These are phyloP conservation scores for Collybiopsis confluens DNA, from an alignment of 768 basidiomycete genomes.

Conservation along the genomic window DNA sequence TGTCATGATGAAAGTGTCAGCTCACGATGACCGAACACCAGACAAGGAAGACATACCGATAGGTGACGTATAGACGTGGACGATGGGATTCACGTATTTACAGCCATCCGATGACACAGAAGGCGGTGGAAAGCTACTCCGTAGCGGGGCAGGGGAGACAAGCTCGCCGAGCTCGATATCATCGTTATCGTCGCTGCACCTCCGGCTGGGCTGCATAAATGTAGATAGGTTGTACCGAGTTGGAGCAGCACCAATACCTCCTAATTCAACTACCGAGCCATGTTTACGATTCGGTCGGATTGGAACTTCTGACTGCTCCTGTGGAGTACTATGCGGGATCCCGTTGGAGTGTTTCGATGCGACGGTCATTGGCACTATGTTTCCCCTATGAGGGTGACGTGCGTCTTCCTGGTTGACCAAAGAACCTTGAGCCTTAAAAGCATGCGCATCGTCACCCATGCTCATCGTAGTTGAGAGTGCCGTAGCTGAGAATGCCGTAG, in stretches of 20 bases:
- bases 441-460: too few relatives aligned
- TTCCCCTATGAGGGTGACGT: background rate
- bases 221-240: slow-evolving; percentile 10
- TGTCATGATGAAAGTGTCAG: too few relatives aligned
- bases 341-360: background rate
- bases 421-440: background rate
- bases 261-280: slow-evolving; percentile 32
- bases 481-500: too few relatives aligned
- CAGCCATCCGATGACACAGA: slow-evolving; percentile 40
- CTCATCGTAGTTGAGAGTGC: too few relatives aligned
- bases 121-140: slow-evolving; percentile 15
- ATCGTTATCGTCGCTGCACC: too few relatives aligned
- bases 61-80: slow-evolving; percentile 66
- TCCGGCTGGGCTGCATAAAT: background rate
- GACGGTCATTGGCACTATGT: slow-evolving; percentile 14
- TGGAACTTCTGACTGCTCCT: slow-evolving; percentile 22
- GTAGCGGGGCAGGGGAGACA: background rate
- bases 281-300: slow-evolving; percentile 40
- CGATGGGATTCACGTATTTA: slow-evolving; percentile 39
- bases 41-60: slow-evolving; percentile 62
- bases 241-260: slow-evolving; percentile 28
- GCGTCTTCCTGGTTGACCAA: slow-evolving; percentile 6
- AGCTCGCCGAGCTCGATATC: background rate
- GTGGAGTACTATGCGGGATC: too few relatives aligned
- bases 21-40: too few relatives aligned